These are phyloP conservation scores for Ascochyta rabiei DNA, from an alignment of 2,329 filamentous ascomycete species.

Conservation along the genomic window DNA sequence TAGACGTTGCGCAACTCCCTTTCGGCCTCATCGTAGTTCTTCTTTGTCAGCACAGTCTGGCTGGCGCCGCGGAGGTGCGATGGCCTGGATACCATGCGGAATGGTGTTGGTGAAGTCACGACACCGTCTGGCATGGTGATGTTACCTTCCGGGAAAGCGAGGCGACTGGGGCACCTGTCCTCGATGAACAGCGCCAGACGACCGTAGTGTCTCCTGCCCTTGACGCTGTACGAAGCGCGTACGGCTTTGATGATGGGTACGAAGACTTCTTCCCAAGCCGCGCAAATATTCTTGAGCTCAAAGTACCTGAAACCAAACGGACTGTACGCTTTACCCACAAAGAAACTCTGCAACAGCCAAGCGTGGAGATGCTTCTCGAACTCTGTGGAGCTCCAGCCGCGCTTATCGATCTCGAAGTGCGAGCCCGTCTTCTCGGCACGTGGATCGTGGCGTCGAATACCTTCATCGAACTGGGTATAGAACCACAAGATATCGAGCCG, in stretches of 20 bases:
- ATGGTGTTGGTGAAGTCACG: constrained; percentile 28
- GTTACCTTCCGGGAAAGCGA: constrained; percentile 43
- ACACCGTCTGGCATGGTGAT: constrained; percentile 17
- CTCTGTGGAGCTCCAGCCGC: constrained; percentile 32
- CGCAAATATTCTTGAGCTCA: constrained; percentile 33
- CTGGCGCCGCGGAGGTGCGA: constrained; percentile 4
- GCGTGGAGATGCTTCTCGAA: constrained; percentile 42
- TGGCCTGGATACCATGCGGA: constrained; percentile 26
- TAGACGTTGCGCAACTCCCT: constrained; percentile 37
- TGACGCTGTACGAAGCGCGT: constrained; percentile 33
- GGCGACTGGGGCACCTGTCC: constrained; percentile 29
- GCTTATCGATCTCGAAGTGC: constrained; percentile 34
- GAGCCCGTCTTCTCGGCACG: constrained; percentile 23
- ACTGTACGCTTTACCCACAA: constrained; percentile 39
- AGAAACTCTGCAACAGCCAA: constrained; percentile 42
- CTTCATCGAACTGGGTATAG: constrained; percentile 42
- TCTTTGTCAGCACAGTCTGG: constrained; percentile 20
- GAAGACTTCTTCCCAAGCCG: constrained; percentile 38
- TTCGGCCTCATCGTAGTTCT: constrained; percentile 35
- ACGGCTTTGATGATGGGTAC: constrained; percentile 41
- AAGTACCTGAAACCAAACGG: constrained; percentile 38
- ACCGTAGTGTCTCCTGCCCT: constrained; percentile 39
- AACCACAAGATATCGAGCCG: constrained; percentile 38
- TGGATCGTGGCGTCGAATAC: constrained; percentile 33
- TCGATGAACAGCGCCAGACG: constrained; percentile 42